These are phyloP conservation scores for Hypoxylon fuscum DNA, from an alignment of 495 filamentous ascomycete genomes.

Conservation along the genomic window DNA sequence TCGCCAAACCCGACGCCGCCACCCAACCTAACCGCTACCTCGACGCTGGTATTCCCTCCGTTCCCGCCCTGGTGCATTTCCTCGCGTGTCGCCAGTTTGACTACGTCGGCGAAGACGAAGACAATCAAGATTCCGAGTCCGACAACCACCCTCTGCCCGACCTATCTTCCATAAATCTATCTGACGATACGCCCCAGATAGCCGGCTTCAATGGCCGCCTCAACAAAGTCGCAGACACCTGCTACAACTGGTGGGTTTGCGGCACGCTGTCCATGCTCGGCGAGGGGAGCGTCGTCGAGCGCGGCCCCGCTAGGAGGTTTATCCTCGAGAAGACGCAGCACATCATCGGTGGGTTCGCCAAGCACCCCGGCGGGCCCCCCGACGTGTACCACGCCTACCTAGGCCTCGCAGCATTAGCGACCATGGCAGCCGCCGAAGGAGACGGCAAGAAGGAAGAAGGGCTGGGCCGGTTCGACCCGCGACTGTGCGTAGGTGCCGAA, in stretches of 20 bases:
- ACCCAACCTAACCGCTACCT: conserved; percentile 45
- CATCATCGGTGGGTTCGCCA: conserved; percentile 87
- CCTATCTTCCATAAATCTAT: conserved; percentile 49
- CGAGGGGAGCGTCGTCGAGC: conserved; percentile 66
- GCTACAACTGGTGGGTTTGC: conserved; percentile 91
- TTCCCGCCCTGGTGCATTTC: conserved; percentile 49
- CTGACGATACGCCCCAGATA: conserved; percentile 47
- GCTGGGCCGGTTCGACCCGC: conserved; percentile 70
- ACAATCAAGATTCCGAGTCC: conserved; percentile 55
- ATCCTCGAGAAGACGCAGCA: conserved; percentile 92
- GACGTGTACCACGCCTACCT: conserved; percentile 93
- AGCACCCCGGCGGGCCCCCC: conserved; percentile 80
- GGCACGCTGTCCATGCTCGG: conserved; percentile 77
- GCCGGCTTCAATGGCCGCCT: conserved; percentile 84
- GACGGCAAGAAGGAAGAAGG: conserved; percentile 55
- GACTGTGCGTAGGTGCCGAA: conserved; percentile 69
- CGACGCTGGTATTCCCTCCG: conserved; percentile 47
- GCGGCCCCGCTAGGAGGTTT: conserved; percentile 71
- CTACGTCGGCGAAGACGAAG: conserved; percentile 61
- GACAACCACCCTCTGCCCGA: conserved; percentile 47
- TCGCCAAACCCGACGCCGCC: conserved; percentile 37
- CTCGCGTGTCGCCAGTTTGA: conserved; percentile 71
- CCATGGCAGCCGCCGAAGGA: conserved; percentile 58
- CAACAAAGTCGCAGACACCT: conserved; percentile 92
- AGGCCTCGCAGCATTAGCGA: conserved; percentile 79